These are phyloP conservation scores for Sporothrix schenckii DNA, from an alignment of 2,329 filamentous ascomycete genomes.

Conservation along the genomic window DNA sequence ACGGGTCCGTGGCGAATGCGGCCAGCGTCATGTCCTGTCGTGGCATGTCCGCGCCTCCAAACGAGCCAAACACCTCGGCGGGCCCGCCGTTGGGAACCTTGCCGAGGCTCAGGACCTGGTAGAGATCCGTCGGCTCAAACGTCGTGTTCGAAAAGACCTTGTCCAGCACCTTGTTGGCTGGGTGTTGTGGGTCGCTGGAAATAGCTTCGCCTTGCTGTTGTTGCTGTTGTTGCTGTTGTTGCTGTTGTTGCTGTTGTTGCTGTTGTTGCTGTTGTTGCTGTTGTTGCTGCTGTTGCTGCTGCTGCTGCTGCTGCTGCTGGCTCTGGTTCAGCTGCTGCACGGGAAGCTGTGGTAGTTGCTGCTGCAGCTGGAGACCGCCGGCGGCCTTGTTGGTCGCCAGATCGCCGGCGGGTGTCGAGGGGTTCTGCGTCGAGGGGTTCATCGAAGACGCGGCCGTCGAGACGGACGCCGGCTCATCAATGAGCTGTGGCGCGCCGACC, in stretches of 20 bases:
- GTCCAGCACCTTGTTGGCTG: slow-evolving; percentile 43
- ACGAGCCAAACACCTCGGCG: slow-evolving; percentile 30
- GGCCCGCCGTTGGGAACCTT: slow-evolving; percentile 30
- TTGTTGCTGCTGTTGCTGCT: no score
- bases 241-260: slow-evolving; percentile 28
- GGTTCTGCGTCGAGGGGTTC: not conserved
- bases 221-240: slow-evolving; percentile 21
- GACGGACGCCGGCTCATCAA: slow-evolving; percentile 26
- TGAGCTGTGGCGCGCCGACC: slow-evolving; percentile 43
- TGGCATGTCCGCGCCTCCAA: slow-evolving; percentile 33
- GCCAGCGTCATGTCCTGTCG: slow-evolving; percentile 35
- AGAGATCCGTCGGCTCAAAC: slow-evolving; percentile 46
- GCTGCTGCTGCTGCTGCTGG: slow-evolving; percentile 22
- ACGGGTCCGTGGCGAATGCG: slow-evolving; percentile 28
- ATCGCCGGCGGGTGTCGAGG: slow-evolving; percentile 10
- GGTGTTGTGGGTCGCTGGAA: slow-evolving; percentile 21
- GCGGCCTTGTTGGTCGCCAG: not conserved
- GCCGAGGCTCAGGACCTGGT: slow-evolving; percentile 36
- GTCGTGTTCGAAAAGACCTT: slow-evolving; percentile 46
- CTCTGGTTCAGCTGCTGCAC: slow-evolving; percentile 24
- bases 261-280: slow-evolving; percentile 28
- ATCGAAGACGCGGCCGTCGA: slow-evolving; percentile 13
- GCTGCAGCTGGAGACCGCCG: slow-evolving; percentile 26
- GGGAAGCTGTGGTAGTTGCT: not conserved
- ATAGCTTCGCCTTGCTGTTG: slow-evolving; percentile 22